Evolutionary conservation across 192 early-diverging fungal species (phyloP).

Genomic region (Podochytrium sp.): DNA sequence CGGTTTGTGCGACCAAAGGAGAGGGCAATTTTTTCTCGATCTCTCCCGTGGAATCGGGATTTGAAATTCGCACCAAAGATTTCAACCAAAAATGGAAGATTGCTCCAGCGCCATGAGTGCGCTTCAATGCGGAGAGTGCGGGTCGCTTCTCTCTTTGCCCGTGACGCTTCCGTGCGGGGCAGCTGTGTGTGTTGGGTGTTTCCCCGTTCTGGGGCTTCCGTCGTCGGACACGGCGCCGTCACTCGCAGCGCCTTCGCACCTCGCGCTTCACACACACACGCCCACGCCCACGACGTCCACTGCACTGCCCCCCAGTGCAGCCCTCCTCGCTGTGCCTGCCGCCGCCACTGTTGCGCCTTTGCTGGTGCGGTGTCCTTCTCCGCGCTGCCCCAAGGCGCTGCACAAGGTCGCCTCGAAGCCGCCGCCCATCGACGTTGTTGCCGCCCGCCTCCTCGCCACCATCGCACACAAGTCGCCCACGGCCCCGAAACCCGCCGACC

Average conservation of each 20-base stretch:
- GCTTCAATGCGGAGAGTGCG: constrained; percentile 20
- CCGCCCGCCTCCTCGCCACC: neutral
- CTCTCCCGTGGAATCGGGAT: no score
- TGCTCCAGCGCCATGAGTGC: no score
- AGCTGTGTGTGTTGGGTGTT: neutral
- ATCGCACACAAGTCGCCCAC: neutral
- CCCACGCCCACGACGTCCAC: neutral
- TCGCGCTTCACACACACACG: neutral
- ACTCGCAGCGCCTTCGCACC: neutral
- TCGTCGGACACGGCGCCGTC: neutral
- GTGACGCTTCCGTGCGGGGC: constrained; percentile 19
- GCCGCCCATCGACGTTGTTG: neutral
- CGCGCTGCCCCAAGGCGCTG: neutral
- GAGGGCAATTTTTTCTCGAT: no score
- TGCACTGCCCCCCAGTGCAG: neutral
- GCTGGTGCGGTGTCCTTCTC: constrained; percentile 1
- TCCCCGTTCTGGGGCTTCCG: neutral
- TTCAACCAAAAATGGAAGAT: no score
- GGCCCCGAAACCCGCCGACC: neutral
- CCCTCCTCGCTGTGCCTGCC: neutral
- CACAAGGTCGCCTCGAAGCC: neutral
- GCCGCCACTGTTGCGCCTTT: neutral
- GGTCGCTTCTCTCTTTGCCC: neutral
- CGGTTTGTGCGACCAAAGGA: no score
- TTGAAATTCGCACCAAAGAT: no score